Evolutionary conservation across 2,329 filamentous ascomycete species (phyloP).

Genomic region (Fusarium coffeatum): DNA sequence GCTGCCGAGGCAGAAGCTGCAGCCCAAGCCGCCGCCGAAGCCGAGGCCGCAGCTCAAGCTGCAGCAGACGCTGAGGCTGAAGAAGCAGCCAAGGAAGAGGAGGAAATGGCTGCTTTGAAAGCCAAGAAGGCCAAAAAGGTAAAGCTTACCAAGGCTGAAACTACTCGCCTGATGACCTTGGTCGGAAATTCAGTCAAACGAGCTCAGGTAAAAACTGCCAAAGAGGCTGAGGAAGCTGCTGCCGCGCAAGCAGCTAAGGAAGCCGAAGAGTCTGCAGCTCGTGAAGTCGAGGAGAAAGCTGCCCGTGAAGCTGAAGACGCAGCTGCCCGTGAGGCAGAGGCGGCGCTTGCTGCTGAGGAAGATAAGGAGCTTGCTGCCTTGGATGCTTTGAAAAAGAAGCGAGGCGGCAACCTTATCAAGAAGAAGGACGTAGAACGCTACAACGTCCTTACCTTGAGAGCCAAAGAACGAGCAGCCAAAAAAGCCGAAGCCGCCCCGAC

Average conservation of each 20-base stretch:
- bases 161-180: constrained; percentile 36
- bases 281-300: constrained; percentile 32
- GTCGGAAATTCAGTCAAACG: constrained; percentile 39
- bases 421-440: constrained; percentile 41
- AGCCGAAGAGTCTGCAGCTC: constrained; percentile 45
- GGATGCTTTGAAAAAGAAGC: constrained; percentile 41
- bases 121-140: constrained; percentile 52
- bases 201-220: constrained; percentile 38
- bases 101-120: constrained; percentile 37
- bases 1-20: constrained; percentile 37
- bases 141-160: constrained; percentile 41
- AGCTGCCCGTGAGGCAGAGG: constrained; percentile 46
- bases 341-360: constrained; percentile 43
- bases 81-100: constrained; percentile 42
- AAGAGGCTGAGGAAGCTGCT: constrained; percentile 37
- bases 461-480: constrained; percentile 41
- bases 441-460: constrained; percentile 30
- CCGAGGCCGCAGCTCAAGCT: constrained; percentile 23
- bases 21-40: constrained; percentile 29
- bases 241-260: constrained; percentile 32
- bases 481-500: constrained; percentile 40
- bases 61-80: constrained; percentile 32
- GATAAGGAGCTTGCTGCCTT: constrained; percentile 43
- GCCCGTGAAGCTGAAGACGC: constrained; percentile 30
- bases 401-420: constrained; percentile 40